Conservation (phyloP, 2,329 filamentous ascomycete species). For the Colletotrichum sansevieriae region DNA sequence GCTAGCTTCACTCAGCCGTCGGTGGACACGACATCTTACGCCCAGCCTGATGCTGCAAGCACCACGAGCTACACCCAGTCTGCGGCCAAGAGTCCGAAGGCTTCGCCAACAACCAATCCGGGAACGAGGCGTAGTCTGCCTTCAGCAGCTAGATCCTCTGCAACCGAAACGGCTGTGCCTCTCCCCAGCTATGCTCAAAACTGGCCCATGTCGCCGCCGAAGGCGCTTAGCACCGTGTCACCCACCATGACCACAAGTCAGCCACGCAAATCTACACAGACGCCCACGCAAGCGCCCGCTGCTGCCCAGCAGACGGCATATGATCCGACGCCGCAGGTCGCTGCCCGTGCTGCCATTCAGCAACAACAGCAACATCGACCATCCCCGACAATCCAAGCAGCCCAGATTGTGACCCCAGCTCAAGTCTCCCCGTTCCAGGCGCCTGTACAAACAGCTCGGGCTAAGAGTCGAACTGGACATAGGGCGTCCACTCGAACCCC, state of each 20-base stretch:
- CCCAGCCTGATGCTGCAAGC: neutral
- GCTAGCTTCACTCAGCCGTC: conserved; percentile 2
- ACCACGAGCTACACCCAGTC: conserved; percentile 8
- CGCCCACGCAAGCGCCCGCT: neutral
- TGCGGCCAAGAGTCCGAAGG: conserved; percentile 8
- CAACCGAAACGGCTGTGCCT: conserved; percentile 5
- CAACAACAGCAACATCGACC: conserved; percentile 49
- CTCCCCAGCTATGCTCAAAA: conserved; percentile 19
- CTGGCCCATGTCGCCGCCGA: conserved; percentile 28
- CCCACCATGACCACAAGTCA: conserved; percentile 19
- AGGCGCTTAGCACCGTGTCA: conserved; percentile 13
- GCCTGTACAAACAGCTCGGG: conserved; percentile 43
- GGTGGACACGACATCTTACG: neutral
- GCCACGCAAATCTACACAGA: conserved; percentile 15
- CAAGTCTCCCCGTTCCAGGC: conserved; percentile 51
- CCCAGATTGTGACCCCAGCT: conserved; percentile 42
- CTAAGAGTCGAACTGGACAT: conserved; percentile 53
- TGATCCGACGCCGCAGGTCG: conserved; percentile 36
- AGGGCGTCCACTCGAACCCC: conserved; percentile 50
- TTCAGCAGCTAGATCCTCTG: conserved; percentile 20
- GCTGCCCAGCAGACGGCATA: conserved; percentile 9
- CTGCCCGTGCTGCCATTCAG: conserved; percentile 42
- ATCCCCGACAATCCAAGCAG: conserved; percentile 48
- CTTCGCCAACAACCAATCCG: neutral
- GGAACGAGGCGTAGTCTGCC: conserved; percentile 36